phyloP scores from a whole-genome alignment of 2,329 filamentous ascomycete genomes.

The Lachnellula cervina region DNA sequence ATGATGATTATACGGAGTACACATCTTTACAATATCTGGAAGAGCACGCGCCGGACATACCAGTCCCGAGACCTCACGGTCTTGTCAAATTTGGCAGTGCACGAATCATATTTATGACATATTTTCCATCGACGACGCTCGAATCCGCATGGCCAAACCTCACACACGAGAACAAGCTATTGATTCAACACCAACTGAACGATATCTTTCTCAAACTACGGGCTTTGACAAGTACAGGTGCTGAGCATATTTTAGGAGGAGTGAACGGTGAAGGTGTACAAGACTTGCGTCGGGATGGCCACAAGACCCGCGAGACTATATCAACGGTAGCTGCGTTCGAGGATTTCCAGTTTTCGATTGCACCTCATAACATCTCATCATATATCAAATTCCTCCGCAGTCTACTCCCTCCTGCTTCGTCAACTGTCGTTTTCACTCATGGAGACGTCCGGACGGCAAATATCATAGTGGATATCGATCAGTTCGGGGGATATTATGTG shows the following conservation, averaged over 20 bases:
- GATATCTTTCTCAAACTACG: constrained; percentile 9
- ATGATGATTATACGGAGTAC: constrained; percentile 12
- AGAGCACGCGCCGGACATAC: constrained; percentile 8
- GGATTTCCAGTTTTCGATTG: too few species aligned
- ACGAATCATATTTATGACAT: constrained; percentile 11
- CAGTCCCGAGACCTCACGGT: constrained; percentile 11
- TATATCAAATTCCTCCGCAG: constrained; percentile 5
- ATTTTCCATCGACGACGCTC: constrained; percentile 9
- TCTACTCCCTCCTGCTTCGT: constrained; percentile 1
- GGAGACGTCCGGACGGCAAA: constrained; percentile 9
- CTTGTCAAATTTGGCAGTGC: constrained; percentile 9
- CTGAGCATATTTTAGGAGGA: constrained; percentile 1
- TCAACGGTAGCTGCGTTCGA: too few species aligned
- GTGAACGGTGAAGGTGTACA: constrained; percentile 9
- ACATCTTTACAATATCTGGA: constrained; percentile 10
- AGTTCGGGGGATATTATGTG: too few species aligned
- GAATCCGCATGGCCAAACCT: constrained; percentile 8
- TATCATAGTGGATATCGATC: constrained; percentile 11
- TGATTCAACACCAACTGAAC: constrained; percentile 5
- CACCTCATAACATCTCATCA: too few species aligned
- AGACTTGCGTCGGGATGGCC: constrained; percentile 5
- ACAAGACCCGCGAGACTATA: background rate
- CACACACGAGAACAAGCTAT: constrained; percentile 7
- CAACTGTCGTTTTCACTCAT: constrained; percentile 9
- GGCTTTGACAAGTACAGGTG: background rate